Conservation (phyloP, 2,329 filamentous ascomycete genomes). For the Sclerotinia nivalis region DNA sequence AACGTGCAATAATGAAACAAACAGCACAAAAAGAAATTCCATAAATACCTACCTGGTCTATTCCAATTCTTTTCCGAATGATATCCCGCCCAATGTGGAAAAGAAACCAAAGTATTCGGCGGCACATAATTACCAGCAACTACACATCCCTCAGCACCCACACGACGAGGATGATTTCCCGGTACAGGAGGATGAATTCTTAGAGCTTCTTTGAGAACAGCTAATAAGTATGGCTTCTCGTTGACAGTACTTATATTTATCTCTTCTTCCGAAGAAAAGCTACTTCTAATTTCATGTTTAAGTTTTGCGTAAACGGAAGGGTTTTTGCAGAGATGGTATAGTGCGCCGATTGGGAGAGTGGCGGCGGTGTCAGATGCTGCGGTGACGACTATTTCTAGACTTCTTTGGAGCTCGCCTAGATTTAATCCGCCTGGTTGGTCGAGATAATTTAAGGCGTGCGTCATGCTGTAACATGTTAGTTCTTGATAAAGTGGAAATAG, state of each 20-base stretch:
- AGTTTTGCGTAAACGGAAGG: background rate
- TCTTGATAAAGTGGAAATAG: background rate
- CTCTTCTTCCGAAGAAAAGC: background rate
- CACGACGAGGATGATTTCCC: background rate
- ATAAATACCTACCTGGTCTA: background rate
- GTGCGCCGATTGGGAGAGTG: background rate
- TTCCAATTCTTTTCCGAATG: conserved; percentile 4
- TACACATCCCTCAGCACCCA: background rate
- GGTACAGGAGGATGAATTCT: background rate
- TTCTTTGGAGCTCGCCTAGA: background rate
- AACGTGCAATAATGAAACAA: too few species aligned
- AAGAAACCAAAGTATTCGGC: background rate
- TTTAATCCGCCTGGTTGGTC: background rate
- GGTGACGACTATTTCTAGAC: background rate
- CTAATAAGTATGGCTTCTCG: background rate
- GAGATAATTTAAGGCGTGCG: background rate
- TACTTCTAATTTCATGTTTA: background rate
- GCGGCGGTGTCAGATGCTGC: background rate
- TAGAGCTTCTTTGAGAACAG: background rate
- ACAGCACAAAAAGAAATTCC: background rate
- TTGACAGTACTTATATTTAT: background rate
- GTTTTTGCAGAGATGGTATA: conserved; percentile 4
- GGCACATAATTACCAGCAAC: background rate
- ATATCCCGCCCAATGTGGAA: conserved; percentile 1
- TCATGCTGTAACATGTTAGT: background rate